These are phyloP conservation scores for Fusarium gaditjirri DNA, from an alignment of 2,329 filamentous ascomycete species.

Conservation along the genomic window DNA sequence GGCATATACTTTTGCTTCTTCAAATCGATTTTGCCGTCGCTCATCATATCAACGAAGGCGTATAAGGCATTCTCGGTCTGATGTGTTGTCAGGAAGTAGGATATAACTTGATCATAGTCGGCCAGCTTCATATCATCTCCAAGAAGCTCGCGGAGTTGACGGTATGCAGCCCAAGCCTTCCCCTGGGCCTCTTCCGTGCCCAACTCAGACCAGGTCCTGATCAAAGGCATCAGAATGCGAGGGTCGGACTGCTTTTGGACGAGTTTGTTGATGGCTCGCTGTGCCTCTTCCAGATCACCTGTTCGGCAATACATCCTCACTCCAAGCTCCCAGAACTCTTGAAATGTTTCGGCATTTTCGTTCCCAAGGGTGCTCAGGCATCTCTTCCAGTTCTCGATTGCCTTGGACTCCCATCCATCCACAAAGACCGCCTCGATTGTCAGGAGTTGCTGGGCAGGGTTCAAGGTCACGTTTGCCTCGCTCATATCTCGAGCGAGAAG, in stretches of 20 bases:
- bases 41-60: conserved; percentile 92
- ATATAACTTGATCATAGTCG: conserved; percentile 80
- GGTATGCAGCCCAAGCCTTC: conserved; percentile 75
- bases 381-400: conserved; percentile 72
- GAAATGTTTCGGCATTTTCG: conserved; percentile 56
- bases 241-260: conserved; percentile 61
- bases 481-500: conserved; percentile 74
- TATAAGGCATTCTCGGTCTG: conserved; percentile 75
- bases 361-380: conserved; percentile 64
- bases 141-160: conserved; percentile 69
- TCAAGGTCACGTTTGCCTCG: conserved; percentile 65
- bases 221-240: conserved; percentile 73
- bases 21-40: conserved; percentile 64
- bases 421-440: conserved; percentile 76
- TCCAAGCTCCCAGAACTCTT: conserved; percentile 72
- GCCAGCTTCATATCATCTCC: conserved; percentile 71
- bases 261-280: conserved; percentile 65
- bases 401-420: conserved; percentile 68
- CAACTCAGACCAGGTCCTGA: conserved; percentile 70
- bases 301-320: conserved; percentile 70
- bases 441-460: conserved; percentile 68
- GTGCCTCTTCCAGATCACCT: conserved; percentile 69
- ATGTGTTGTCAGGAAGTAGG: conserved; percentile 74
- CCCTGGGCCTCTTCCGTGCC: conserved; percentile 58
- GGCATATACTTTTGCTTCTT: conserved; percentile 58